Evolutionary conservation across 1,139 yeast genomes (phyloP), one percentile per base, ranked within the genome.

Genomic region (Pneumocystis oryctolagi): DNA sequence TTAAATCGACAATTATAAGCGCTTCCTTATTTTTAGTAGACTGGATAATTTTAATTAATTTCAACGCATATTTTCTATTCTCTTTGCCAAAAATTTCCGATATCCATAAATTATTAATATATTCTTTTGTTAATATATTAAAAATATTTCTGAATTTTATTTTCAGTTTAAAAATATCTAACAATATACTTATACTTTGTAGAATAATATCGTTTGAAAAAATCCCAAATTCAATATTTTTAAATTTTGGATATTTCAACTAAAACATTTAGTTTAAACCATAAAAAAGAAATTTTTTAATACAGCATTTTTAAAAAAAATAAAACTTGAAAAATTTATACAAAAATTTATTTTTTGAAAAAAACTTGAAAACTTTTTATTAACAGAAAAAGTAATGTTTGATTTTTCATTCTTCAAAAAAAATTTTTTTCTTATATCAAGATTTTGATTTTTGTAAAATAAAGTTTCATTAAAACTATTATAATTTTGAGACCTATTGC

Each of bases 1-100:
- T 78, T 56, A 73, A 71, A 61, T 78, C 76, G 1, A 86, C 71
- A 0, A 87, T 80, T 2, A 74, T 73, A 71, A 82, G 89, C 25
- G 71, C 73, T 18, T 69, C 68, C 68, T 84, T 84, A 70, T 89
- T 89, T 39, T 75, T 74, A 0, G 94, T 85, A 0, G 81, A 80
- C 64, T 88, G 73, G 12, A 86, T 73, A 65, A 72, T 76, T 20
- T 71, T 69, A 12, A n/a, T 47, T 28, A 25, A 18, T 47, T 47
- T 12, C 25, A 25, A 18, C 3, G 31, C 3, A 20, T 5, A 25
- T 12, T 3, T 6, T 12, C 5, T 3, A 47, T 12, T 25, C 16
- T 25, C 25, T 47, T 25, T 3, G 25, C 3, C 12, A 47, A 47
- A 4, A 25, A 20, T 25, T 4, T 47, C 25, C 25, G 31, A n/a